Conservation (phyloP, 2,329 filamentous ascomycete genomes). For the Colletotrichum tropicicola region DNA sequence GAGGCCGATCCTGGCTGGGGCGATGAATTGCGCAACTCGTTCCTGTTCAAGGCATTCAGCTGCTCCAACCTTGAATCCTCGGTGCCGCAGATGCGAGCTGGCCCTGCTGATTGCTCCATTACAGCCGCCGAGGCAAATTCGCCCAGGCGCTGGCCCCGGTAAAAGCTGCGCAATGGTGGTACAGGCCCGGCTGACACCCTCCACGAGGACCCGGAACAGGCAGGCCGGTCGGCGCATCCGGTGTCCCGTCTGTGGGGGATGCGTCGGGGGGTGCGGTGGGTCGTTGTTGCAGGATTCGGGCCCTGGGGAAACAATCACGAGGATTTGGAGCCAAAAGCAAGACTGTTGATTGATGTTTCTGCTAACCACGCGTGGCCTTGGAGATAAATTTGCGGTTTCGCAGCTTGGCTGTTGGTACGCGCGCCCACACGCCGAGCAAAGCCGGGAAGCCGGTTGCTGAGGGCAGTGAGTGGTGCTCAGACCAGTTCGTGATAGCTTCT, state of each 20-base stretch:
- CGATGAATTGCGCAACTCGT: background rate
- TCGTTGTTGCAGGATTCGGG: slow-evolving; percentile 19
- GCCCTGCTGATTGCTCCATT: slow-evolving; percentile 19
- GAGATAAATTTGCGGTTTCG: background rate
- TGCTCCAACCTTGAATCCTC: slow-evolving; percentile 6
- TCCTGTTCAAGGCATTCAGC: slow-evolving; percentile 13
- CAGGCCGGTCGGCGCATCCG: slow-evolving; percentile 29
- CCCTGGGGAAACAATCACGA: slow-evolving; percentile 3
- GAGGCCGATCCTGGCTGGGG: background rate
- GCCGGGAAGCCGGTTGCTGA: slow-evolving; percentile 14
- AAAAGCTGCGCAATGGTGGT: slow-evolving; percentile 1
- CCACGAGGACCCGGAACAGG: slow-evolving; percentile 21
- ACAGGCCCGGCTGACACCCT: slow-evolving; percentile 14
- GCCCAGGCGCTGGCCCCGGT: slow-evolving; percentile 14
- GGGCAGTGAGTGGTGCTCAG: background rate
- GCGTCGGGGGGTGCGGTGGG: slow-evolving; percentile 17
- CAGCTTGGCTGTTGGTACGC: background rate
- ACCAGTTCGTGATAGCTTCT: slow-evolving; percentile 23
- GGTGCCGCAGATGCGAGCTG: background rate
- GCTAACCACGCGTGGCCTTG: background rate
- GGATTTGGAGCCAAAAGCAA: background rate
- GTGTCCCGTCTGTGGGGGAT: slow-evolving; percentile 25
- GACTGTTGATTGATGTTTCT: background rate
- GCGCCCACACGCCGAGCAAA: background rate
- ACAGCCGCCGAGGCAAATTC: slow-evolving; percentile 26